A percentile compares a stretch with the other conserved stretches of the same genome.
Evolutionary conservation across 75 land plant genomes (phyloP).

Genomic region (Pinus tabuliformis): DNA sequence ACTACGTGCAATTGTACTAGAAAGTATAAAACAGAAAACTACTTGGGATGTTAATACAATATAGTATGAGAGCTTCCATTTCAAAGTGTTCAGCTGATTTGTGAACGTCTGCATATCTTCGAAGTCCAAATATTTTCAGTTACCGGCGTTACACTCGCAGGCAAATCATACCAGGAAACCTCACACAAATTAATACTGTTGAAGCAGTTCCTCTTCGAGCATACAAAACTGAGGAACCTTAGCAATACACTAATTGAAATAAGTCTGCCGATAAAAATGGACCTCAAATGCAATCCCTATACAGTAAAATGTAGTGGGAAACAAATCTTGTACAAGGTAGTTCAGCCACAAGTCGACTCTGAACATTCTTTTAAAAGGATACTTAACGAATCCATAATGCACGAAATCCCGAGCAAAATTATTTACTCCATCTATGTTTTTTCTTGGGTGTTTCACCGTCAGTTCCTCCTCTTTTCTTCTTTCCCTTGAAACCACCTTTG

Average conservation of each 20-base stretch:
- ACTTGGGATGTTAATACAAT: neutral
- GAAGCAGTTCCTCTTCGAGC: neutral
- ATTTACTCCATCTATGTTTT: conserved; percentile 4
- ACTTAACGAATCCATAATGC: neutral
- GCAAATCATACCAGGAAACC: neutral
- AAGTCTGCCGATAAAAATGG: neutral
- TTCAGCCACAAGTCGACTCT: neutral
- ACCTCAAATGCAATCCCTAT: neutral
- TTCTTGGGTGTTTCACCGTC: neutral
- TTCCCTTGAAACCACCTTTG: conserved; percentile 1
- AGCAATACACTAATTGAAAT: neutral
- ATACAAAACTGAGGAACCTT: neutral
- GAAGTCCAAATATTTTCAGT: neutral
- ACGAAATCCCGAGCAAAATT: neutral
- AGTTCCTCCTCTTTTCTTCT: conserved; percentile 1
- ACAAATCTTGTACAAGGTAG: neutral
- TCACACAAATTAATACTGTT: neutral
- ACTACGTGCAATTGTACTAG: neutral
- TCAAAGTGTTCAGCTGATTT: neutral
- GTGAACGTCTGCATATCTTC: neutral
- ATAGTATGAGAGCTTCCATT: neutral
- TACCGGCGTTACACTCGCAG: neutral
- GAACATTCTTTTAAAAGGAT: neutral
- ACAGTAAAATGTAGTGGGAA: neutral
- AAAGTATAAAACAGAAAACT: neutral